Conservation (phyloP, 148 eudicot species). For the Vaccinium myrtillus region DNA sequence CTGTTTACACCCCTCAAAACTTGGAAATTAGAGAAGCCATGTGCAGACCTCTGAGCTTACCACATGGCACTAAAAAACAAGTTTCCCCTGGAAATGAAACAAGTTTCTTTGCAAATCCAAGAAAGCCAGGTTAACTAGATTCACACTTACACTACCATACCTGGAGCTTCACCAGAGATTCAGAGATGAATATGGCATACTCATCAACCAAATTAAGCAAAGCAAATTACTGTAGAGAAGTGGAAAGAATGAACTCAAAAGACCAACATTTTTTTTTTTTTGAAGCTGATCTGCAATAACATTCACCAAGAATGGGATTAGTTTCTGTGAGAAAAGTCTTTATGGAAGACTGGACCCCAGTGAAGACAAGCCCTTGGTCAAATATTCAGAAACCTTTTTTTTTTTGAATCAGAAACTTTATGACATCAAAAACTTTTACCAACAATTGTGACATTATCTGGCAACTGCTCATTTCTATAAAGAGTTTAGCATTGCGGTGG, state of each 20-base stretch:
- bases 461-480: not conserved
- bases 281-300: not conserved
- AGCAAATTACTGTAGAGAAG: not conserved
- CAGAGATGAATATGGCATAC: not conserved
- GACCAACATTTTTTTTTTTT: not conserved
- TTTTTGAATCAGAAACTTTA: no score
- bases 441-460: not conserved
- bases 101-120: slow-evolving; percentile 10
- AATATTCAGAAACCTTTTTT: not conserved
- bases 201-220: not conserved
- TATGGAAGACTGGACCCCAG: slow-evolving; percentile 14
- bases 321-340: not conserved
- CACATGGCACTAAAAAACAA: slow-evolving; percentile 49
- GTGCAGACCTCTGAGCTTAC: slow-evolving; percentile 71
- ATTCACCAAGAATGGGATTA: not conserved
- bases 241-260: not conserved
- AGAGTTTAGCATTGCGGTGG: not conserved
- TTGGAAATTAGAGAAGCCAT: slow-evolving; percentile 76
- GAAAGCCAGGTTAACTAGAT: not conserved
- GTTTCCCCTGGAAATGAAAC: not conserved
- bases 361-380: slow-evolving; percentile 15
- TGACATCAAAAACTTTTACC: slow-evolving; percentile 10
- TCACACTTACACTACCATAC: not conserved
- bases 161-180: slow-evolving; percentile 7
- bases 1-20: slow-evolving; percentile 47